Evolutionary conservation across 2,329 filamentous ascomycete species (phyloP).

Genomic region (Moelleriella libera): DNA sequence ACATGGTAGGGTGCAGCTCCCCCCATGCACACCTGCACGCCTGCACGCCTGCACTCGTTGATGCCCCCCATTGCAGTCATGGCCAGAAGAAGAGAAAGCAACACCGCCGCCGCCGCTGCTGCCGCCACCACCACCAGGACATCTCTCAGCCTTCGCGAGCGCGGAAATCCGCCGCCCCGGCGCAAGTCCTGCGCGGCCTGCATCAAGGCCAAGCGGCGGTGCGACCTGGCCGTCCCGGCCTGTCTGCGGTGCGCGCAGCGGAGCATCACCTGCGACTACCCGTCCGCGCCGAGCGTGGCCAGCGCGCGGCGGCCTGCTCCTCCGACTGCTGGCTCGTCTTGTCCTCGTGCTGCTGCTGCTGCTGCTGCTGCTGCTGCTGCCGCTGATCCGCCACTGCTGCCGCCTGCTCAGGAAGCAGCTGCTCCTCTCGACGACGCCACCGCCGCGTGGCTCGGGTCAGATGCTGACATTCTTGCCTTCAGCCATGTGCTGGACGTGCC

Average conservation of each 20-base stretch:
- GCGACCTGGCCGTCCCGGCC: slow-evolving; percentile 33
- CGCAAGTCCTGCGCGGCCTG: slow-evolving; percentile 44
- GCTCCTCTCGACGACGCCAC: background rate
- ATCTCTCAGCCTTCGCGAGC: slow-evolving; percentile 19
- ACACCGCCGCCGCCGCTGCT: too few species aligned
- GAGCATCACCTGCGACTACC: slow-evolving; percentile 32
- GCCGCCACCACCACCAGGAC: too few species aligned
- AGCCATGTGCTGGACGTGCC: background rate
- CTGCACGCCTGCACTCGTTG: too few species aligned
- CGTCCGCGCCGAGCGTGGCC: slow-evolving; percentile 2
- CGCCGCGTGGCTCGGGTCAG: background rate
- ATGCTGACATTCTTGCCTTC: slow-evolving; percentile 3
- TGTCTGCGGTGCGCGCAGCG: slow-evolving; percentile 38
- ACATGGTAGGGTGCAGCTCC: too few species aligned
- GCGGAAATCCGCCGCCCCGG: slow-evolving; percentile 28
- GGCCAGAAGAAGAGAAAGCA: too few species aligned
- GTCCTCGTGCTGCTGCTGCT: too few species aligned
- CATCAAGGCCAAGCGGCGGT: slow-evolving; percentile 41
- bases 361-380: too few species aligned
- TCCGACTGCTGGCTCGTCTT: slow-evolving; percentile 3
- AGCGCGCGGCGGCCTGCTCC: slow-evolving; percentile 4
- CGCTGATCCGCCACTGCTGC: background rate
- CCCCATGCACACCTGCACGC: too few species aligned
- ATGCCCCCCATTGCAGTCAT: too few species aligned
- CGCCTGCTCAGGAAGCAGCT: too few species aligned